Percentiles rank a stretch among this genome's conserved stretches.
Evolutionary conservation across 2,329 filamentous ascomycete genomes (phyloP).

Genomic region (Clonostachys byssicola): DNA sequence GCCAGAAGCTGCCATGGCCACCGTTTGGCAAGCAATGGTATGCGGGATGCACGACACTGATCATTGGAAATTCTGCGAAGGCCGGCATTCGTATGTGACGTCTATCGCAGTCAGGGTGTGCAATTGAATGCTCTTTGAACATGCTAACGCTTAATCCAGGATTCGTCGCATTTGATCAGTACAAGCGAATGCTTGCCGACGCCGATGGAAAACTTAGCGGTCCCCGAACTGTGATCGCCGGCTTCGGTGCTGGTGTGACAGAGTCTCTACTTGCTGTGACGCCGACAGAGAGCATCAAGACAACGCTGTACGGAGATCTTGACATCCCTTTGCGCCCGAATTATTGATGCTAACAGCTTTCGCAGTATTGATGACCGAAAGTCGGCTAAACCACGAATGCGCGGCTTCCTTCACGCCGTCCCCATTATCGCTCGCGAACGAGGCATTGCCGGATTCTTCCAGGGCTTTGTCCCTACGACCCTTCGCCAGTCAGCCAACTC

Average conservation of each 20-base stretch:
- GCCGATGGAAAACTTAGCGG: constrained; percentile 84
- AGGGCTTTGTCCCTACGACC: constrained; percentile 93
- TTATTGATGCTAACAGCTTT: background rate
- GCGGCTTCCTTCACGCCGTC: constrained; percentile 87
- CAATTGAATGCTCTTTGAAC: constrained; percentile 33
- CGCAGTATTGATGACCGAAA: constrained; percentile 93
- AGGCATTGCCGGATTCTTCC: constrained; percentile 89
- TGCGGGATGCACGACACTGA: constrained; percentile 92
- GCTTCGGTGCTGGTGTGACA: constrained; percentile 91
- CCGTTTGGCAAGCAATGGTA: constrained; percentile 95
- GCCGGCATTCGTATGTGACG: constrained; percentile 76
- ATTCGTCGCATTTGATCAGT: constrained; percentile 95
- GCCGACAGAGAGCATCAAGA: constrained; percentile 97
- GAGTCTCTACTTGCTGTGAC: constrained; percentile 93
- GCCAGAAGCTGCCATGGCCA: constrained; percentile 89
- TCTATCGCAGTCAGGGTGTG: background rate
- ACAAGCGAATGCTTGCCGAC: constrained; percentile 79
- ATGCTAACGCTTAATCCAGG: constrained; percentile 10
- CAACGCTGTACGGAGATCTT: constrained; percentile 60
- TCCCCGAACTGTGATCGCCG: constrained; percentile 85
- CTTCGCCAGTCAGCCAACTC: constrained; percentile 93
- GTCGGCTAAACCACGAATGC: constrained; percentile 76
- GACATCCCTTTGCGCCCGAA: background rate
- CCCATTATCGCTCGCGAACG: constrained; percentile 84
- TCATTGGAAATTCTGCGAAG: constrained; percentile 95